phyloP scores from a whole-genome alignment of 306 rosid genomes.

The Trifolium pratense region DNA sequence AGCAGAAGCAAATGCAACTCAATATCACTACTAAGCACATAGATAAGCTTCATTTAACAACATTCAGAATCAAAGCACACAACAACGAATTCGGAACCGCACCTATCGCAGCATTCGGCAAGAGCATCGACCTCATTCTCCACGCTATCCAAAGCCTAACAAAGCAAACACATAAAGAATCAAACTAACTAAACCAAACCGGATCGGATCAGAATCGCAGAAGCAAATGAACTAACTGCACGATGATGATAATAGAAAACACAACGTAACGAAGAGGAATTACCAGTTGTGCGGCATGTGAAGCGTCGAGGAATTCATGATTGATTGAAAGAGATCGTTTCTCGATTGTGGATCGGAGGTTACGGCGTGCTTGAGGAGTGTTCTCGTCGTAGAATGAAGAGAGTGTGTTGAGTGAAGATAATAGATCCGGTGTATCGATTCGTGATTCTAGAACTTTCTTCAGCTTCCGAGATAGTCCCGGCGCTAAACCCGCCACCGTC shows the following conservation, averaged over 20 bases:
- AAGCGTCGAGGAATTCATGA: slow-evolving; percentile 73
- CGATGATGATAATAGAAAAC: too few relatives aligned
- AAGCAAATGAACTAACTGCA: slow-evolving; percentile 25
- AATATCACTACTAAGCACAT: slow-evolving; percentile 16
- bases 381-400: slow-evolving; percentile 86
- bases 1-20: slow-evolving; percentile 31
- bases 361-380: slow-evolving; percentile 88
- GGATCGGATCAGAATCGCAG: slow-evolving; percentile 25
- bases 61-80: background rate
- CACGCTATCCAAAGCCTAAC: slow-evolving; percentile 75
- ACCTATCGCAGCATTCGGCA: slow-evolving; percentile 87
- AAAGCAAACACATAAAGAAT: slow-evolving; percentile 18
- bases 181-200: background rate
- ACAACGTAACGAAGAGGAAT: background rate
- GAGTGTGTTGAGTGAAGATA: slow-evolving; percentile 80
- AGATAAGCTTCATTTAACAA: background rate
- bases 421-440: slow-evolving; percentile 82
- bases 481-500: slow-evolving; percentile 72
- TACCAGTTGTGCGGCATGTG: slow-evolving; percentile 68
- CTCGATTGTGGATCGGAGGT: slow-evolving; percentile 90
- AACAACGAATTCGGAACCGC: background rate
- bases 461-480: slow-evolving; percentile 94
- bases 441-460: slow-evolving; percentile 90
- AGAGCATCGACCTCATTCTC: slow-evolving; percentile 76
- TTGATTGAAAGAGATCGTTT: slow-evolving; percentile 84